These are phyloP conservation scores for Cynanchum wilfordii DNA, from an alignment of 257 asterid genomes.

Conservation along the genomic window DNA sequence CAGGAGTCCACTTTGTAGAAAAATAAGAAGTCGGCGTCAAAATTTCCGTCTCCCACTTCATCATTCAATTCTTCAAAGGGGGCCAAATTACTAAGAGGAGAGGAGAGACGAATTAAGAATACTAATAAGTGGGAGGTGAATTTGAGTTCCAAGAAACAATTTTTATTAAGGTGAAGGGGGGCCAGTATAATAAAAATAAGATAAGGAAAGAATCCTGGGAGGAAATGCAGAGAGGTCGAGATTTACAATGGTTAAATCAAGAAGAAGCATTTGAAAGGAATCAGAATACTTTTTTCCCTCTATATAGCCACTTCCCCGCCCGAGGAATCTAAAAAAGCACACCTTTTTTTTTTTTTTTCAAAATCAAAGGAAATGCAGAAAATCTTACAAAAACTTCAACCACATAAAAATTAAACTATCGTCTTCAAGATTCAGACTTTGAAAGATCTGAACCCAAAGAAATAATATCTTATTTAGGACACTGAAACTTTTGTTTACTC, in stretches of 20 bases:
- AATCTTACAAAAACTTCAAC: conserved; percentile 4
- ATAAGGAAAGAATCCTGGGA: conserved; percentile 17
- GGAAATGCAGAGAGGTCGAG: conserved; percentile 38
- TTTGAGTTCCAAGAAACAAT: background rate
- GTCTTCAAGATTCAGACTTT: conserved; percentile 4
- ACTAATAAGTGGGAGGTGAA: background rate
- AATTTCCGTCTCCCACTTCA: conserved; percentile 81
- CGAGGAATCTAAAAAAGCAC: conserved; percentile 60
- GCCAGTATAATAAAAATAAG: conserved; percentile 12
- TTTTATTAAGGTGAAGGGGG: conserved; percentile 18
- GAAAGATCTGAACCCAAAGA: conserved; percentile 47
- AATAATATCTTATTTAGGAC: conserved; percentile 9
- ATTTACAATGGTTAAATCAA: conserved; percentile 61
- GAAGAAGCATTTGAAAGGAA: conserved; percentile 52
- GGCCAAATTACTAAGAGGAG: conserved; percentile 7
- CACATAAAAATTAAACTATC: conserved; percentile 16
- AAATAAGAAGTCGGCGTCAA: conserved; percentile 54
- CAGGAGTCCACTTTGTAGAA: conserved; percentile 67
- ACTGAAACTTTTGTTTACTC: conserved; percentile 1
- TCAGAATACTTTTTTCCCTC: conserved; percentile 58
- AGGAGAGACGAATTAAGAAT: background rate
- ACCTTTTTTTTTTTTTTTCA: conserved; percentile 19
- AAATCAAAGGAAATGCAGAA: conserved; percentile 38
- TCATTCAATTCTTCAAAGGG: conserved; percentile 6
- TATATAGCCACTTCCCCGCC: conserved; percentile 35